Conservation (phyloP, 1,284 basidiomycete species). For the Puccinia hordei region DNA sequence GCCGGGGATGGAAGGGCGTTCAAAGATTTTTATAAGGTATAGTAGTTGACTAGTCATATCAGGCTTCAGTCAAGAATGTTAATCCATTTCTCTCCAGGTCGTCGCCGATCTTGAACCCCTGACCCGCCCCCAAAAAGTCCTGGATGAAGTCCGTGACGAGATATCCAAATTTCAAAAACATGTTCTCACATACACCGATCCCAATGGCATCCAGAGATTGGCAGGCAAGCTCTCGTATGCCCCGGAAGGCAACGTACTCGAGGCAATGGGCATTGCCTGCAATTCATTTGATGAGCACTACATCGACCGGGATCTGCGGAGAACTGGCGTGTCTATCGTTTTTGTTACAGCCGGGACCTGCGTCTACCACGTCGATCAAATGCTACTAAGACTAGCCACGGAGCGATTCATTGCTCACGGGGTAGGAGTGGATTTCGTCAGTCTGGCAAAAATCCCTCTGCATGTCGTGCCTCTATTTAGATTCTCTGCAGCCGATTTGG, state of each 20-base stretch:
- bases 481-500: constrained; percentile 52
- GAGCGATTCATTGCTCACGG: constrained; percentile 96
- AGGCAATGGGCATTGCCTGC: constrained; percentile 88
- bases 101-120: constrained; percentile 88
- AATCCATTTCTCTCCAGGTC: constrained; percentile 65
- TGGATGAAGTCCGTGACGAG: constrained; percentile 70
- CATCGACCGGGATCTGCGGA: constrained; percentile 87
- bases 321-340: constrained; percentile 84
- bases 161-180: constrained; percentile 50
- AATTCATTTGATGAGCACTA: constrained; percentile 94
- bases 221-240: constrained; percentile 80
- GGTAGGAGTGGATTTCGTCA: constrained; percentile 83
- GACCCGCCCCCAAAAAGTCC: constrained; percentile 80
- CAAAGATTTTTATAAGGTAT: constrained; percentile 76
- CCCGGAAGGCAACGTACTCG: constrained; percentile 90
- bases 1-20: constrained; percentile 78
- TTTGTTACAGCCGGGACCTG: constrained; percentile 92
- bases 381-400: constrained; percentile 84
- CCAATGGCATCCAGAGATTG: constrained; percentile 66
- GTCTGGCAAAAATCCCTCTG: constrained; percentile 85
- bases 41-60: not conserved
- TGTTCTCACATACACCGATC: constrained; percentile 43
- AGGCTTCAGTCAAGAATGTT: not conserved
- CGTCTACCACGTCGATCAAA: constrained; percentile 88
- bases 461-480: constrained; percentile 69